These are phyloP conservation scores for Cordyceps fumosorosea DNA, from an alignment of 2,329 filamentous ascomycete genomes.

Conservation along the genomic window DNA sequence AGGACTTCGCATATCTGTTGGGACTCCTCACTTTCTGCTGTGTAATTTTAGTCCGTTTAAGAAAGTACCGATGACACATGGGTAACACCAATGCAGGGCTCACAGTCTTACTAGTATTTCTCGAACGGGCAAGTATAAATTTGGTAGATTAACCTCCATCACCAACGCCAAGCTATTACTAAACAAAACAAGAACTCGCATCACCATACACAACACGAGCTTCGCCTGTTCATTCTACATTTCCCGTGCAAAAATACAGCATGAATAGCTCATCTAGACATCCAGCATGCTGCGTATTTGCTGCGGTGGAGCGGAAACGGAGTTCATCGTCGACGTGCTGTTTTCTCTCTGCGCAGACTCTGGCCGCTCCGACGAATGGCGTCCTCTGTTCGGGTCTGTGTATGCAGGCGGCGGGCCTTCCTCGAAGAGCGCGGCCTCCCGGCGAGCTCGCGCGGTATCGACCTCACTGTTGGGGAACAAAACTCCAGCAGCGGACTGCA, in stretches of 20 bases:
- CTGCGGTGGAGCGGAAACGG: constrained; percentile 43
- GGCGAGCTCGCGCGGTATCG: constrained; percentile 26
- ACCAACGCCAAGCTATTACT: constrained; percentile 11
- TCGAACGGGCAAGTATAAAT: not conserved
- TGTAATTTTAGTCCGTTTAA: not conserved
- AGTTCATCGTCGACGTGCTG: constrained; percentile 41
- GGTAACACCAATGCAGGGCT: not conserved
- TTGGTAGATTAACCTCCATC: not conserved
- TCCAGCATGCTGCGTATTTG: constrained; percentile 54
- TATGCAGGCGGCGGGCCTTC: constrained; percentile 41
- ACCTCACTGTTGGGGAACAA: constrained; percentile 40
- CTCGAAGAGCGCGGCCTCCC: constrained; percentile 33
- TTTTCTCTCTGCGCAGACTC: constrained; percentile 33
- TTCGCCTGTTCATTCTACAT: not conserved
- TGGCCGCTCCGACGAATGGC: constrained; percentile 22
- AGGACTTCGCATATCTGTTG: constrained; percentile 1
- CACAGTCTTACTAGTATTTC: not conserved
- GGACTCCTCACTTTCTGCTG: not conserved
- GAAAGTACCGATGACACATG: not conserved
- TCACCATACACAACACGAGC: not conserved
- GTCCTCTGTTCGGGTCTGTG: constrained; percentile 20
- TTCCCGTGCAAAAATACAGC: not conserved
- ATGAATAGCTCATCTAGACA: constrained; percentile 28
- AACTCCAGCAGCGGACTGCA: constrained; percentile 37
- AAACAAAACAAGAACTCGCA: not conserved